Percentiles rank a stretch among this genome's conserved stretches.
phyloP scores from a whole-genome alignment of 164 flowering plant species.

The Vitis rupestris region DNA sequence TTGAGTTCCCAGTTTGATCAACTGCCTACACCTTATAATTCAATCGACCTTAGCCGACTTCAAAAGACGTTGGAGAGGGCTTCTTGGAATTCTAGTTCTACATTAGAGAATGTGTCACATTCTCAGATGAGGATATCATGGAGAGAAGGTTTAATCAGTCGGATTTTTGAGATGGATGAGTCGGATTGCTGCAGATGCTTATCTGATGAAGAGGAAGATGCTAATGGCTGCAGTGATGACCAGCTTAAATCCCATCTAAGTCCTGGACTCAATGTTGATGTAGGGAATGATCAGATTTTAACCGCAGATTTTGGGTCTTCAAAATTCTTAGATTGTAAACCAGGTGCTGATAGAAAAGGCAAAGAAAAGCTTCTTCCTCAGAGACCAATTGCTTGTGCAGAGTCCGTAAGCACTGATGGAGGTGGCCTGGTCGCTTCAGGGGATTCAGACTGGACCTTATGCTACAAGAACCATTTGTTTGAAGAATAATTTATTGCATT shows the following conservation, averaged over 20 bases:
- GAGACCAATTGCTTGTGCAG: constrained; percentile 43
- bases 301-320: constrained; percentile 15
- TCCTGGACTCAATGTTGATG: constrained; percentile 15
- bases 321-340: constrained; percentile 20
- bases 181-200: constrained; percentile 67
- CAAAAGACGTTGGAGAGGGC: constrained; percentile 25
- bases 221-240: constrained; percentile 3
- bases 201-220: constrained; percentile 68
- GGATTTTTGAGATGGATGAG: constrained; percentile 70
- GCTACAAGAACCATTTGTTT: constrained; percentile 59
- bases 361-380: constrained; percentile 22
- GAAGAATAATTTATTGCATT: constrained; percentile 14
- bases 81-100: constrained; percentile 34
- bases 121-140: constrained; percentile 69
- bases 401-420: constrained; percentile 72
- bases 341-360: constrained; percentile 11
- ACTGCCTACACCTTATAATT: constrained; percentile 26
- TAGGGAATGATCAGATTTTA: constrained; percentile 16
- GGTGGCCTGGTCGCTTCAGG: constrained; percentile 55
- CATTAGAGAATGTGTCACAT: constrained; percentile 27
- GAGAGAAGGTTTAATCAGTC: constrained; percentile 71
- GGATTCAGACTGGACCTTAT: constrained; percentile 73
- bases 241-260: constrained; percentile 12
- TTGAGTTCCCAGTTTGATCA: constrained; percentile 45
- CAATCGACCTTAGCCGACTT: constrained; percentile 27